Evolutionary conservation across 495 filamentous ascomycete genomes (phyloP).

Genomic region (Corynascus novoguineensis): DNA sequence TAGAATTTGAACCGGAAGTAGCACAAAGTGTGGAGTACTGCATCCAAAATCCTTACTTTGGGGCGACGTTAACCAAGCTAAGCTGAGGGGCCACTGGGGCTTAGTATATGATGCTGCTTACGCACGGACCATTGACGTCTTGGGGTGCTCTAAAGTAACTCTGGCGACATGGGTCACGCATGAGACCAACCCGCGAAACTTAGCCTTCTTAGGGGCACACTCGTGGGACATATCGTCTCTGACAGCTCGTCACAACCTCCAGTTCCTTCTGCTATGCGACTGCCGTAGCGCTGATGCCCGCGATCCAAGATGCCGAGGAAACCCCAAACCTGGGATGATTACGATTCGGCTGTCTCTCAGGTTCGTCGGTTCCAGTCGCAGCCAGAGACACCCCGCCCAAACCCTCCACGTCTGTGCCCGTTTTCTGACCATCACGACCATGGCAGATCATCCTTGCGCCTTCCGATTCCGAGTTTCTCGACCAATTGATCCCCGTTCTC

Average conservation of each 20-base stretch:
- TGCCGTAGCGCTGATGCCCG: conserved; percentile 5
- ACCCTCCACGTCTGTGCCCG: neutral
- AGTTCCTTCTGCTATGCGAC: neutral
- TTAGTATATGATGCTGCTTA: too few species aligned
- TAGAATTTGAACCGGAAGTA: too few species aligned
- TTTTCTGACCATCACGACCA: neutral
- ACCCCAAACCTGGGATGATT: conserved; percentile 49
- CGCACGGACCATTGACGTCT: too few species aligned
- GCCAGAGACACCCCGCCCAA: neutral
- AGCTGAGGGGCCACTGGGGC: too few species aligned
- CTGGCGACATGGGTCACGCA: too few species aligned
- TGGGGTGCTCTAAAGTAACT: too few species aligned
- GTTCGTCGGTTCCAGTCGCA: conserved; percentile 19
- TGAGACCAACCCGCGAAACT: too few species aligned
- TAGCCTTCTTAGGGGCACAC: too few species aligned
- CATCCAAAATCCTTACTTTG: too few species aligned
- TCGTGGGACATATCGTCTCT: neutral
- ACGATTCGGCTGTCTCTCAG: conserved; percentile 49
- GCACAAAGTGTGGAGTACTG: too few species aligned
- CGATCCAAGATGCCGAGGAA: conserved; percentile 41
- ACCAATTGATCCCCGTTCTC: conserved; percentile 88
- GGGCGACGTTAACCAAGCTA: too few species aligned
- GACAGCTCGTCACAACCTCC: neutral
- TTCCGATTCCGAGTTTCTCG: conserved; percentile 88
- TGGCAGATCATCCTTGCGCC: conserved; percentile 83